Base-by-base conservation (phyloP, 164 flowering plant species). In the Vitis rotundifolia region DNA sequence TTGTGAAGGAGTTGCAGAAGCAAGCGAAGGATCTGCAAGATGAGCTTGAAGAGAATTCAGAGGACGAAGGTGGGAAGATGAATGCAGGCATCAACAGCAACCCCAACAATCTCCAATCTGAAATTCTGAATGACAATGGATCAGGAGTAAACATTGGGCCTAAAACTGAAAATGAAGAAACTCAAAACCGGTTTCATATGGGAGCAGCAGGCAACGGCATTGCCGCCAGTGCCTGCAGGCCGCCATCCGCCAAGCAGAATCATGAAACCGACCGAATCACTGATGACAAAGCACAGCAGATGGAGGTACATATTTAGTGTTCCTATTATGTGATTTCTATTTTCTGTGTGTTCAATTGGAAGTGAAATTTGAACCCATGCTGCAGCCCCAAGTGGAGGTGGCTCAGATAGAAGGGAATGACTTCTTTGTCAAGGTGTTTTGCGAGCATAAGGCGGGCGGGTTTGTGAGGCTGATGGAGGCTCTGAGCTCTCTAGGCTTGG, bases 381-480 rank as follows among this genome's bases (percentile, higher is more conserved):
- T 6, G 67, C 62, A 94, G 95, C 78, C 78, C 0, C 93, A 91
- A 87, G 97, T 94, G 67, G 94, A 94, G 77, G 97, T 94, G 69
- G 78, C 76, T 19, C 90, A 82, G 57, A 65, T 92, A 61, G 86
- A 84, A 57, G 93, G 87, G 16, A 87, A 86, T 56, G 89, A 84
- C 82, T 88, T 89, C 80, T 89, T 76, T 69, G 83, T 94, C 2
- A 92, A 86, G 80, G 84, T 94, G 8, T 81, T 91, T 31, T 85
- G 91, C 19, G 98, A 94, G 84, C 85, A 88, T 70, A 92, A 77
- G 79, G 77, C 80, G 0, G 92, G 94, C 1, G 94, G 97, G 7
- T 94, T 94, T 75, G 87, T 83, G 69, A 89, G 87, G 74, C 67
- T 94, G 74, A 80, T 92, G 94, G 95, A 91, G 79, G 95, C 91